These are phyloP conservation scores for Pholiota microspora DNA, from an alignment of 768 basidiomycete species.

Conservation along the genomic window DNA sequence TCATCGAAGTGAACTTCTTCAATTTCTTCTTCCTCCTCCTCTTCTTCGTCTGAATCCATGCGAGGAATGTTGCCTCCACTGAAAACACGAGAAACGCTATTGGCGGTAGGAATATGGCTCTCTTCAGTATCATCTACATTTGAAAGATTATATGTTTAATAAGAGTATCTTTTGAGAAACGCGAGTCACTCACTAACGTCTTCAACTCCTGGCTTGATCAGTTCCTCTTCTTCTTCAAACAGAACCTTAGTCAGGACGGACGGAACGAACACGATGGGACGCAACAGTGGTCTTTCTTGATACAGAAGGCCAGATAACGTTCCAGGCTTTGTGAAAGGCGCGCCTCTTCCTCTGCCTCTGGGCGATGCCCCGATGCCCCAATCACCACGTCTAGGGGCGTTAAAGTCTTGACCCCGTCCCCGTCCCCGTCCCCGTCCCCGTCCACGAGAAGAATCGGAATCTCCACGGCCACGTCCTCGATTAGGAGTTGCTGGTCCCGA, in stretches of 20 bases:
- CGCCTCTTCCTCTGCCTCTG: conserved; percentile 24
- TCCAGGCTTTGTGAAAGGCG: conserved; percentile 26
- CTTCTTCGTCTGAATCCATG: conserved; percentile 25
- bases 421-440: conserved; percentile 23
- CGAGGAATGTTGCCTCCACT: conserved; percentile 29
- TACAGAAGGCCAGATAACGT: conserved; percentile 56
- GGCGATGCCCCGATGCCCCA: conserved; percentile 25
- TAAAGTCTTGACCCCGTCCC: conserved; percentile 18
- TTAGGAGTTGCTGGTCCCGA: conserved; percentile 18
- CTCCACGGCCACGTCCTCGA: conserved; percentile 23
- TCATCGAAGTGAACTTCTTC: conserved; percentile 71
- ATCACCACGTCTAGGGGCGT: conserved; percentile 24
- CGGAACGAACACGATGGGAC: conserved; percentile 70
- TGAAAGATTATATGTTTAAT: conserved; percentile 5
- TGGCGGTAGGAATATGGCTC: conserved; percentile 67
- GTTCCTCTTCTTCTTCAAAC: conserved; percentile 59
- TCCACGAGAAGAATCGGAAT: conserved; percentile 12
- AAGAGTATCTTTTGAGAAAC: neutral
- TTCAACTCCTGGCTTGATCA: conserved; percentile 53
- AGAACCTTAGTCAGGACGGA: conserved; percentile 48
- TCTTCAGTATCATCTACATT: conserved; percentile 46
- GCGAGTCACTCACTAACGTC: conserved; percentile 41
- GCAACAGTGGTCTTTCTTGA: conserved; percentile 57
- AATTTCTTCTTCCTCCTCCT: conserved; percentile 33
- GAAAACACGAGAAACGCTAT: conserved; percentile 65